Evolutionary conservation across 371 early-diverging fungal species (phyloP), one percentile per base, ranked within the genome.

Genomic region (Mortierella sp.): DNA sequence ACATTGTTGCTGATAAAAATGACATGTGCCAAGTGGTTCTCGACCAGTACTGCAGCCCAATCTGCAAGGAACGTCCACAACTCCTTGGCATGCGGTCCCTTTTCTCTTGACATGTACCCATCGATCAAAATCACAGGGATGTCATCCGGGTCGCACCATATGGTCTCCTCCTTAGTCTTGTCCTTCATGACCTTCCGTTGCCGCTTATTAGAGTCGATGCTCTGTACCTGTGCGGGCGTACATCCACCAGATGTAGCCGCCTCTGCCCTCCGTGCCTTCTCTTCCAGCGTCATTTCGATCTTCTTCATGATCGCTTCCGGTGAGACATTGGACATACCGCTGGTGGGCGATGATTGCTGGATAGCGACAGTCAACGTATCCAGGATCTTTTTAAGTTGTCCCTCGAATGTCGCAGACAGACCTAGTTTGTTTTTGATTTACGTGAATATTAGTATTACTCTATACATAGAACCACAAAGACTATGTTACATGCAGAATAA

Each of bases 121-220:
- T 94, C 93, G 75, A 98, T 91, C 17, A 98, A 84, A 11, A 98
- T 84, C 26, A 98, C 92, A 12, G 98, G 98, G 46, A 92, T 86
- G 27, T 89, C 84, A 12, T 68, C 79, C 0, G 83, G 79, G 23
- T 83, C 78, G 37, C 81, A 80, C 53, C 80, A 64, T 23, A 70
- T 58, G 27, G 66, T 55, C n/a, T 73, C 63, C 27, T 68, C 44
- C 43, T 70, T 60, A 0, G 27, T 42, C 14, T 46, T 46, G 4
- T 64, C 43, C 30, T 70, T 56, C 44, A 24, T 44, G 26, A 17
- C 39, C 43, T 23, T 57, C 37, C 14, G 27, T 46, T 47, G 14
- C 14, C 46, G 27, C 21, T 50, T 19, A n/a, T n/a, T n/a, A 9
- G 15, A 17, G 21, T 39, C 15, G 6, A 63, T 23, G 39, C 23